A percentile compares a stretch with the other conserved stretches of the same genome.
Conservation (phyloP, 2,329 filamentous ascomycete genomes). For the Aspergillus aculeatus region DNA sequence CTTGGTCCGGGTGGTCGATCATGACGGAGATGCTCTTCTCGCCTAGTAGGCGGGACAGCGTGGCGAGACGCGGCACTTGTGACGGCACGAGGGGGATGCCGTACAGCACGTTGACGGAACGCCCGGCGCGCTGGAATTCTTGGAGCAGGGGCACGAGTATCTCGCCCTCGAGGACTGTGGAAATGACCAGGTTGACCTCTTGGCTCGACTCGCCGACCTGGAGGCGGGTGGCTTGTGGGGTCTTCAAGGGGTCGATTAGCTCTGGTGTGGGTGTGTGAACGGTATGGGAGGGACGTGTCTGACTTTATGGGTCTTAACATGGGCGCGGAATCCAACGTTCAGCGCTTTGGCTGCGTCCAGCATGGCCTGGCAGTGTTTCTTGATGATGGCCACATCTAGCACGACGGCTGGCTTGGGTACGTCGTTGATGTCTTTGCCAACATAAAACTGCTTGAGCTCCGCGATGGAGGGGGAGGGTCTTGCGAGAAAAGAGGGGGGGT, state of each 20-base stretch:
- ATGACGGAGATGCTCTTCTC: conserved; percentile 61
- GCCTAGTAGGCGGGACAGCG: conserved; percentile 57
- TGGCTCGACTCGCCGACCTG: conserved; percentile 62
- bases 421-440: conserved; percentile 60
- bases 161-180: conserved; percentile 73
- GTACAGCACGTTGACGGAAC: conserved; percentile 67
- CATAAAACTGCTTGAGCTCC: conserved; percentile 39
- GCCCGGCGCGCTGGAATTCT: conserved; percentile 55
- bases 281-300: neutral
- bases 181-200: conserved; percentile 65
- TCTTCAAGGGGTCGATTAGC: conserved; percentile 45
- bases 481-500: neutral
- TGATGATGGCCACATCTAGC: conserved; percentile 65
- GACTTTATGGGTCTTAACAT: conserved; percentile 84
- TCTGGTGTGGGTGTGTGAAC: neutral
- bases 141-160: conserved; percentile 60
- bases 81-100: conserved; percentile 67
- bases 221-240: conserved; percentile 62
- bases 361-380: conserved; percentile 70
- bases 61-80: conserved; percentile 58
- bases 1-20: conserved; percentile 66
- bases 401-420: conserved; percentile 67
- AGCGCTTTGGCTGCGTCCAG: conserved; percentile 61
- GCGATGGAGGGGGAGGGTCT: conserved; percentile 12
- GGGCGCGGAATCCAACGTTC: conserved; percentile 67